Conservation (phyloP, 257 asterid species). For the Plectranthus barbatus region DNA sequence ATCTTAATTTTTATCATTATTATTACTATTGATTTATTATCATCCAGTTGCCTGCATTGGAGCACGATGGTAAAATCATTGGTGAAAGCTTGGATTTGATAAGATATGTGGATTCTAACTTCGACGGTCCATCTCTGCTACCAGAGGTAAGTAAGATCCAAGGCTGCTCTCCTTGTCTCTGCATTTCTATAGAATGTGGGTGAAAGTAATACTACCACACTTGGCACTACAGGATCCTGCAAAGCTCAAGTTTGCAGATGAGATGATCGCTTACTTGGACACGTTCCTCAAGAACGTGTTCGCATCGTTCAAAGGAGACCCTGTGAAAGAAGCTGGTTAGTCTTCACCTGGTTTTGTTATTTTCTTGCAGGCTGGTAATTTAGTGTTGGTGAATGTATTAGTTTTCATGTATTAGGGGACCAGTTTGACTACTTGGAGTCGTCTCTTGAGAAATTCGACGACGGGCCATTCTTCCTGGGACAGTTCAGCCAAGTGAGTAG, state of each 20-base stretch:
- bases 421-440: slow-evolving; percentile 54
- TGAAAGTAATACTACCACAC: background rate
- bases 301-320: slow-evolving; percentile 34
- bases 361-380: background rate
- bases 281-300: slow-evolving; percentile 28
- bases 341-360: background rate
- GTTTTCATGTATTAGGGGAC: slow-evolving; percentile 17
- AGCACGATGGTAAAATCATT: slow-evolving; percentile 44
- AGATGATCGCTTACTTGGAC: slow-evolving; percentile 38
- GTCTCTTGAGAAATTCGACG: slow-evolving; percentile 40
- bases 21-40: background rate
- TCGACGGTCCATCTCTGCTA: slow-evolving; percentile 37
- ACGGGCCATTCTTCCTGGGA: slow-evolving; percentile 68
- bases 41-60: slow-evolving; percentile 48
- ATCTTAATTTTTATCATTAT: too few relatives aligned
- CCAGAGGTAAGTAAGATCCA: slow-evolving; percentile 20
- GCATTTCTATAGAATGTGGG: background rate
- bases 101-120: slow-evolving; percentile 40
- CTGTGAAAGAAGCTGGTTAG: slow-evolving; percentile 35
- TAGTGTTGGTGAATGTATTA: background rate
- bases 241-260: slow-evolving; percentile 48
- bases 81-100: slow-evolving; percentile 53
- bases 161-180: background rate
- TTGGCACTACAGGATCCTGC: slow-evolving; percentile 33
- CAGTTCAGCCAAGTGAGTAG: slow-evolving; percentile 47